Conservation (phyloP, 495 filamentous ascomycete genomes). For the Penicillium crystallinum region DNA sequence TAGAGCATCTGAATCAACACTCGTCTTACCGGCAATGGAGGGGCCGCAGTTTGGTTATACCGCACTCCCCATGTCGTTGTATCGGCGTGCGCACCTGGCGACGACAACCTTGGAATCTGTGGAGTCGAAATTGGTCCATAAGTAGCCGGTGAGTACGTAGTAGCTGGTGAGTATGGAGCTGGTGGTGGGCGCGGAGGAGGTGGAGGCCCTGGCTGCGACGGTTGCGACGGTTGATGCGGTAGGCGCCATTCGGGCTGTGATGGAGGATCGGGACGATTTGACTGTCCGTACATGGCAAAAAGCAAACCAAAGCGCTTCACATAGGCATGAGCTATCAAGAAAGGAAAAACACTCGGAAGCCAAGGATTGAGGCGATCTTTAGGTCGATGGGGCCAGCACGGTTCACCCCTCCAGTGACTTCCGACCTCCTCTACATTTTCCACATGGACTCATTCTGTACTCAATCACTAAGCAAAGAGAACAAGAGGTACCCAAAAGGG, state of each 20-base stretch:
- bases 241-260: conserved; percentile 45
- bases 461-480: no score
- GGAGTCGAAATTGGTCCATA: conserved; percentile 36
- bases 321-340: background rate
- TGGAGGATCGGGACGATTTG: conserved; percentile 13
- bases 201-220: conserved; percentile 7
- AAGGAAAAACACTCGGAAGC: background rate
- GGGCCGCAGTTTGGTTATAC: conserved; percentile 35
- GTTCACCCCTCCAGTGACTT: conserved; percentile 1
- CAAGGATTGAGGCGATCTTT: background rate
- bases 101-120: conserved; percentile 18
- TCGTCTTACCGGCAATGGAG: conserved; percentile 44
- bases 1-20: background rate
- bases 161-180: conserved; percentile 32
- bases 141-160: conserved; percentile 34
- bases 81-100: conserved; percentile 22
- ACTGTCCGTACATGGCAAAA: conserved; percentile 25
- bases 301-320: background rate
- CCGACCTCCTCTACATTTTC: no score
- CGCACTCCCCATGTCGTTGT: conserved; percentile 43
- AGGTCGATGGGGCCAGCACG: background rate
- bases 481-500: no score
- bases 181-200: conserved; percentile 15
- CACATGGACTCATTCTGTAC: background rate
- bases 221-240: conserved; percentile 13